Conservation (phyloP, 208 protist species). For the Trichomonas gallinae region DNA sequence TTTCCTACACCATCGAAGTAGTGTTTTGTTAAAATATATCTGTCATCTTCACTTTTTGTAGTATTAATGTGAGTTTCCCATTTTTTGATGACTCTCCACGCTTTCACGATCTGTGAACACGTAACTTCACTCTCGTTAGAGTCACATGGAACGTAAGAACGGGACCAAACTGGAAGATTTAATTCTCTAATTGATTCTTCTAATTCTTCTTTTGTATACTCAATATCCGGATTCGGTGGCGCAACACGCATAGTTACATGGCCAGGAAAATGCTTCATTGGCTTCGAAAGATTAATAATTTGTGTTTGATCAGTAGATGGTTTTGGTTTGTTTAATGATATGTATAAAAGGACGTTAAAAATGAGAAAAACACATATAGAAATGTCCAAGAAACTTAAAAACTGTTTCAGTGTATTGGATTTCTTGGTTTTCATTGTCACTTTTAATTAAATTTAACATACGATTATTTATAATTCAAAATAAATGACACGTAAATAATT, state of each 20-base stretch:
- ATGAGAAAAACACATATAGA: too few species aligned
- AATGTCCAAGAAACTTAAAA: too few species aligned
- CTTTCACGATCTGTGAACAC: not conserved
- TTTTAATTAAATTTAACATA: too few species aligned
- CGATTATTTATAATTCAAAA: too few species aligned
- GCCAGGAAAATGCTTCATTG: not conserved
- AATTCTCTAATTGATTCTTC: not conserved
- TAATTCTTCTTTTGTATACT: not conserved
- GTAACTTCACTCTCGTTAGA: not conserved
- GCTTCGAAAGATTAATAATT: too few species aligned
- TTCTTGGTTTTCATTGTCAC: too few species aligned
- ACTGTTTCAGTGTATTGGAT: too few species aligned
- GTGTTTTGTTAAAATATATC: not conserved
- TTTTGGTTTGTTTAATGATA: too few species aligned
- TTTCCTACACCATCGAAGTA: not conserved
- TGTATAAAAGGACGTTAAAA: too few species aligned
- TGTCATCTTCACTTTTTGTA: not conserved
- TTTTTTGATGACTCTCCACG: not conserved
- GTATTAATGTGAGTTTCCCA: not conserved
- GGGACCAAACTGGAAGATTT: not conserved
- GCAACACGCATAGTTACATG: not conserved
- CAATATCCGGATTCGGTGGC: not conserved
- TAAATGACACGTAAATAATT: too few species aligned
- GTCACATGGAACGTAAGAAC: not conserved
- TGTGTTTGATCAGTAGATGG: too few species aligned